phyloP scores from a whole-genome alignment of 805 yeast species.

The Candida succiphila region DNA sequence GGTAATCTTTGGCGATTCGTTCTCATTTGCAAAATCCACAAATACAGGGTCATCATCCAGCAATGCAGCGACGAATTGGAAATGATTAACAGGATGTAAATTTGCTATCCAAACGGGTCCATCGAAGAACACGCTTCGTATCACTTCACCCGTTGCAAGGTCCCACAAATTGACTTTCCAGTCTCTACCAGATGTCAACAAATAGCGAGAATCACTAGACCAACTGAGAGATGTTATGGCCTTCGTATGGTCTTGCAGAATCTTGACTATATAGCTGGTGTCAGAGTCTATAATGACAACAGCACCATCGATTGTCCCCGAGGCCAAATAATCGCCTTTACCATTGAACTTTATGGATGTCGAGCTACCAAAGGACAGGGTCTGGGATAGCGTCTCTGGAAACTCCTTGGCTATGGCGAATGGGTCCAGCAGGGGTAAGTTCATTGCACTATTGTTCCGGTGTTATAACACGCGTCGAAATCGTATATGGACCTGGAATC shows the following conservation, averaged over 20 bases:
- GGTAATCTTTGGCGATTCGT: constrained; percentile 4
- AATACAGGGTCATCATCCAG: constrained; percentile 51
- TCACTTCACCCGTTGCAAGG: constrained; percentile 30
- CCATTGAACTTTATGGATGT: constrained; percentile 60
- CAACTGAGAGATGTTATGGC: constrained; percentile 68
- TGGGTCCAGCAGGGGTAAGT: constrained; percentile 78
- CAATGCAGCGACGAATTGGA: constrained; percentile 50
- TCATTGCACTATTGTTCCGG: constrained; percentile 34
- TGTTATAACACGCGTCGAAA: neutral
- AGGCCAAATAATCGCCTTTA: constrained; percentile 79
- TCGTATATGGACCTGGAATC: neutral
- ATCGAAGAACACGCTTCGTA: constrained; percentile 41
- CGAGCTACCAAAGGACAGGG: constrained; percentile 56
- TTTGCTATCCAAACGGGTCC: constrained; percentile 68
- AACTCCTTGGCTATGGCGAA: constrained; percentile 85
- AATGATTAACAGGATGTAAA: constrained; percentile 38
- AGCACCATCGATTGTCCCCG: constrained; percentile 68
- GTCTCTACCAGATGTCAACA: constrained; percentile 68
- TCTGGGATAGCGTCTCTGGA: constrained; percentile 74
- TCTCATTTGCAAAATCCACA: constrained; percentile 29
- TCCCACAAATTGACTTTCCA: constrained; percentile 84
- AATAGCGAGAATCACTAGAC: constrained; percentile 62
- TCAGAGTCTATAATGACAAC: constrained; percentile 67
- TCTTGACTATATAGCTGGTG: constrained; percentile 48
- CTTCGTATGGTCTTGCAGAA: constrained; percentile 56